Percentiles rank a stretch among this genome's conserved stretches.
phyloP scores from a whole-genome alignment of 805 yeast genomes.

The Yamadazyma sp. region DNA sequence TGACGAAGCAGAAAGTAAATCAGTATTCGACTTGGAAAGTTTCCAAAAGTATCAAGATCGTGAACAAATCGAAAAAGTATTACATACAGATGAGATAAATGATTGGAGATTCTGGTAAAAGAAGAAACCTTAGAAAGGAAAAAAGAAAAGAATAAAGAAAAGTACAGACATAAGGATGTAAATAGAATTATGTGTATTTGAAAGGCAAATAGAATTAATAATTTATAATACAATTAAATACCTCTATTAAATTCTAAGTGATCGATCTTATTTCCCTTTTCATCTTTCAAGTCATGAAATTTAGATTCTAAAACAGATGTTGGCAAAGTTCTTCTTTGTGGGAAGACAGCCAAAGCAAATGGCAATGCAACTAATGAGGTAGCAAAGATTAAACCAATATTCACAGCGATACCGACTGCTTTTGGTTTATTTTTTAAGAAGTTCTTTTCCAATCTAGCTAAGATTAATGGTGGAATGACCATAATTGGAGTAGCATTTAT shows the following conservation, averaged over 20 bases:
- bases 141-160: too few relatives aligned
- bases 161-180: neutral
- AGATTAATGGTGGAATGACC: conserved; percentile 90
- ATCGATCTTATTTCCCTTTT: conserved; percentile 53
- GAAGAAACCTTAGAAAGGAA: too few relatives aligned
- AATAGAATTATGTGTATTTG: too few relatives aligned
- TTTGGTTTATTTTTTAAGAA: conserved; percentile 66
- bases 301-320: conserved; percentile 61
- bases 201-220: neutral
- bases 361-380: conserved; percentile 90
- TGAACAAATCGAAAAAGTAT: conserved; percentile 43
- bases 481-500: conserved; percentile 96
- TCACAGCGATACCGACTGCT: conserved; percentile 64
- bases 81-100: conserved; percentile 41
- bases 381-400: conserved; percentile 78
- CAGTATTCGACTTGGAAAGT: conserved; percentile 25
- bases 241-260: conserved; percentile 90
- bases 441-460: conserved; percentile 71
- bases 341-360: conserved; percentile 93
- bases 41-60: conserved; percentile 41
- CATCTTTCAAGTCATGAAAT: conserved; percentile 59
- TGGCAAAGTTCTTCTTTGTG: conserved; percentile 71
- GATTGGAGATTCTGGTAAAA: conserved; percentile 66
- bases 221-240: conserved; percentile 62
- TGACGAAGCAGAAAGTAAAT: conserved; percentile 4